Evolutionary conservation across 1,139 yeast species (phyloP).

Genomic region (Wickerhamomyces sp.): DNA sequence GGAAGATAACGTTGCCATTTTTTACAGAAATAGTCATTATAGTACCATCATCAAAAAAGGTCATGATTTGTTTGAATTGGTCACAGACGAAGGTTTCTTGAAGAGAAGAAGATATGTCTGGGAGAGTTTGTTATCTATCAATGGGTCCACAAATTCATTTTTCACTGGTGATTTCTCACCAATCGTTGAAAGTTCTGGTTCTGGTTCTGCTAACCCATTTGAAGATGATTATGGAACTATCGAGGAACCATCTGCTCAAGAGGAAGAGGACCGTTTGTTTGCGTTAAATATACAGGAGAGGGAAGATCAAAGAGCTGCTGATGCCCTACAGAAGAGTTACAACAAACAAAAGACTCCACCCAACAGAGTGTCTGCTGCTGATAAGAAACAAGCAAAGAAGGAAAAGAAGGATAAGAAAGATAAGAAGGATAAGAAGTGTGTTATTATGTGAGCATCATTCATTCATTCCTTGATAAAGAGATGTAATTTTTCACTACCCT

Average conservation of each 20-base stretch:
- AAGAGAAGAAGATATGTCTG: constrained; percentile 53
- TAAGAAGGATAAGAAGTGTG: constrained; percentile 19
- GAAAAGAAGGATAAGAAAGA: constrained; percentile 6
- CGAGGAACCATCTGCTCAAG: constrained; percentile 14
- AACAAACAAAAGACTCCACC: constrained; percentile 7
- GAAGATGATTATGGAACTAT: constrained; percentile 19
- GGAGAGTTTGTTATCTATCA: constrained; percentile 65
- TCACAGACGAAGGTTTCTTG: constrained; percentile 68
- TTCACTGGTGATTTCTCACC: constrained; percentile 58
- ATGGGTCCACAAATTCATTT: constrained; percentile 63
- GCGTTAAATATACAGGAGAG: constrained; percentile 55
- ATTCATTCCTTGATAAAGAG: neutral
- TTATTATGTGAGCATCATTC: constrained; percentile 14
- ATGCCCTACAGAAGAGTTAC: constrained; percentile 34
- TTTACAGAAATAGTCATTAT: constrained; percentile 85
- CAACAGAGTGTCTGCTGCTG: neutral
- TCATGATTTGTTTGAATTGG: constrained; percentile 50
- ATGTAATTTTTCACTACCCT: neutral
- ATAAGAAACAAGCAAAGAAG: neutral
- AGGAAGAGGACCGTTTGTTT: constrained; percentile 35
- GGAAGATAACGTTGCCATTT: constrained; percentile 49
- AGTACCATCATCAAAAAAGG: constrained; percentile 56
- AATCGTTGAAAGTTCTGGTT: constrained; percentile 20
- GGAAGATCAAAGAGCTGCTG: constrained; percentile 56
- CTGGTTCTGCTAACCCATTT: constrained; percentile 15